Percentiles rank a stretch among this genome's conserved stretches.
phyloP scores from a whole-genome alignment of 306 rosid species.

The Potentilla sterilis region DNA sequence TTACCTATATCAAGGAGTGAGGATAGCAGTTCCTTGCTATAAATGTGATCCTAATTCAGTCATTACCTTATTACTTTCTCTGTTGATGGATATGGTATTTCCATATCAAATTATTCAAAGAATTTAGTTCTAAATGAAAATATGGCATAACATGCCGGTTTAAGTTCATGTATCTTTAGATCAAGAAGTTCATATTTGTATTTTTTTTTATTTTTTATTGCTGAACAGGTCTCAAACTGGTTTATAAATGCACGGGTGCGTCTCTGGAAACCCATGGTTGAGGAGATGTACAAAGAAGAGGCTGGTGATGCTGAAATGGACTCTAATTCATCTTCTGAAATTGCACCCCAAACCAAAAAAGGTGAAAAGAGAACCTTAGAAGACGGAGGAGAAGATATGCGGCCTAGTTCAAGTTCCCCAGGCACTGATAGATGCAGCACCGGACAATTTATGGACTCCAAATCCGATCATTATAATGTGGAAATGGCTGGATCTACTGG shows the following conservation, averaged over 20 bases:
- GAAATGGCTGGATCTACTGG: constrained; percentile 42
- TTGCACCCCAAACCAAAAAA: constrained; percentile 46
- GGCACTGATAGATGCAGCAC: constrained; percentile 45
- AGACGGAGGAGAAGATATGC: constrained; percentile 51
- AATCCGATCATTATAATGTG: constrained; percentile 40
- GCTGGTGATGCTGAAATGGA: constrained; percentile 55
- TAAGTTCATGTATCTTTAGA: not conserved
- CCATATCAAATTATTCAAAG: not conserved
- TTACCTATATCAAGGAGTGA: not conserved
- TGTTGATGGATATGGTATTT: not conserved
- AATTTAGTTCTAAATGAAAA: not conserved
- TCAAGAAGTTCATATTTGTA: not conserved
- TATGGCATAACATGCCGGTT: too few species aligned
- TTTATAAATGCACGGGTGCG: constrained; percentile 86
- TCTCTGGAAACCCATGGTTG: constrained; percentile 91
- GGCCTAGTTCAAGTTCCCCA: constrained; percentile 47
- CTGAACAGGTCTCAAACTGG: constrained; percentile 79
- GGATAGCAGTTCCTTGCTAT: not conserved
- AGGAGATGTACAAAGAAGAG: constrained; percentile 89
- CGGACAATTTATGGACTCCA: constrained; percentile 49
- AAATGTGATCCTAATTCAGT: not conserved
- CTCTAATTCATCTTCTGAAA: constrained; percentile 67
- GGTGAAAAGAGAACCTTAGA: constrained; percentile 43
- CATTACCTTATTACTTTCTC: not conserved
- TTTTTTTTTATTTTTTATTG: not conserved